Evolutionary conservation across 495 filamentous ascomycete species (phyloP).

Genomic region (Cairneyella variabilis): DNA sequence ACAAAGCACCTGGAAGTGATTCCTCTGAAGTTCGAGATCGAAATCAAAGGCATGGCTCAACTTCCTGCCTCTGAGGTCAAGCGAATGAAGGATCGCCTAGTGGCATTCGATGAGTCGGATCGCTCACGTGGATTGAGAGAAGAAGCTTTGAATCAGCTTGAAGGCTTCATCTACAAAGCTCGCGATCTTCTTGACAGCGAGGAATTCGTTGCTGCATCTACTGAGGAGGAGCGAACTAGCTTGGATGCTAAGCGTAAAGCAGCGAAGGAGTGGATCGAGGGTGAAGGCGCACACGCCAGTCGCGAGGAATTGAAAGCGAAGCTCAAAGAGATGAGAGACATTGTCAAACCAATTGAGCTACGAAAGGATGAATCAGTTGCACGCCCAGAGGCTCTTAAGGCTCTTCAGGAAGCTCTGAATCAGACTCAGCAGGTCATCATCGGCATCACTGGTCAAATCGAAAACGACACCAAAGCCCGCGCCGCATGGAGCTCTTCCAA

Average conservation of each 20-base stretch:
- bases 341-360: constrained; percentile 65
- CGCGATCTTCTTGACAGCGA: constrained; percentile 76
- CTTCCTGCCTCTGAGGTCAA: constrained; percentile 54
- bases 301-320: constrained; percentile 66
- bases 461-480: constrained; percentile 35
- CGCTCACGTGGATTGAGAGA: constrained; percentile 69
- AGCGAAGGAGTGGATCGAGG: constrained; percentile 87
- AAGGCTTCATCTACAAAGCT: constrained; percentile 87
- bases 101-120: constrained; percentile 82
- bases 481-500: constrained; percentile 37
- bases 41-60: constrained; percentile 56
- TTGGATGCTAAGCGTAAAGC: constrained; percentile 63
- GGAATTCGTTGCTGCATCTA: constrained; percentile 67
- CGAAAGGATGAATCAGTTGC: constrained; percentile 63
- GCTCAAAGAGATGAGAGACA: constrained; percentile 65
- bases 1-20: constrained; percentile 70
- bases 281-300: constrained; percentile 71
- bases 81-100: constrained; percentile 66
- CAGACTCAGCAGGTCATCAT: constrained; percentile 46
- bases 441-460: constrained; percentile 44
- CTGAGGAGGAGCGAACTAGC: constrained; percentile 51
- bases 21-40: constrained; percentile 58
- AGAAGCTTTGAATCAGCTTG: constrained; percentile 86
- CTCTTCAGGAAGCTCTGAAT: constrained; percentile 57
- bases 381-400: constrained; percentile 61